Percentiles rank a stretch among this genome's conserved stretches.
Evolutionary conservation across 306 rosid genomes (phyloP).

Genomic region (Lathyrus sativus): DNA sequence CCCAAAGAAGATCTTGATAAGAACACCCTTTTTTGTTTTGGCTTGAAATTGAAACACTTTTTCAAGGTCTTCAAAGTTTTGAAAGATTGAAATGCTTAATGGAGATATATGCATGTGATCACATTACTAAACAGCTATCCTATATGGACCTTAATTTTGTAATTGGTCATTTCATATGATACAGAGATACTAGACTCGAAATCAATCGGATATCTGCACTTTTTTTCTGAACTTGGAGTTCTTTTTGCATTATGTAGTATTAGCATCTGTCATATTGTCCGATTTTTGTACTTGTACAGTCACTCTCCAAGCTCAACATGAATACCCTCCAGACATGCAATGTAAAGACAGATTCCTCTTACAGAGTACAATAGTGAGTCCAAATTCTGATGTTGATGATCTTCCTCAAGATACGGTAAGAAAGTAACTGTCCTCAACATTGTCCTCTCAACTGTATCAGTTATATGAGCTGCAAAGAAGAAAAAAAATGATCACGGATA

Average conservation of each 20-base stretch:
- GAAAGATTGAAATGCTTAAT: slow-evolving; percentile 6
- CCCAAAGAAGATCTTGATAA: background rate
- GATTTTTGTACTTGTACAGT: slow-evolving; percentile 58
- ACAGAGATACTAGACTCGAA: slow-evolving; percentile 13
- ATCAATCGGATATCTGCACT: slow-evolving; percentile 21
- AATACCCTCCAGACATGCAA: slow-evolving; percentile 82
- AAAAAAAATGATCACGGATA: slow-evolving; percentile 16
- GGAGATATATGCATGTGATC: slow-evolving; percentile 21
- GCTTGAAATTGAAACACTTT: slow-evolving; percentile 1
- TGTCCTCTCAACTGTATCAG: slow-evolving; percentile 29
- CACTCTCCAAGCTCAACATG: slow-evolving; percentile 91
- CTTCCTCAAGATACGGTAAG: slow-evolving; percentile 82
- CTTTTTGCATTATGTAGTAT: slow-evolving; percentile 4
- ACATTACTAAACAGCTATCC: slow-evolving; percentile 14
- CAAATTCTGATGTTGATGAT: slow-evolving; percentile 74
- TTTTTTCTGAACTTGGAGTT: background rate
- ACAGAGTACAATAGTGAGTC: slow-evolving; percentile 76
- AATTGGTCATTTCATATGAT: slow-evolving; percentile 14
- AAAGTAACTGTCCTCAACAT: slow-evolving; percentile 25
- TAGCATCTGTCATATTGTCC: slow-evolving; percentile 37
- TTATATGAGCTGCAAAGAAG: slow-evolving; percentile 21
- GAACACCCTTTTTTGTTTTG: background rate
- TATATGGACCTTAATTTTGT: background rate
- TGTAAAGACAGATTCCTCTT: slow-evolving; percentile 94
- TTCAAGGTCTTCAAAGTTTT: background rate